Evolutionary conservation across 768 basidiomycete species (phyloP), one percentile per base, ranked within the genome.

Genomic region (Tremella mesenterica): DNA sequence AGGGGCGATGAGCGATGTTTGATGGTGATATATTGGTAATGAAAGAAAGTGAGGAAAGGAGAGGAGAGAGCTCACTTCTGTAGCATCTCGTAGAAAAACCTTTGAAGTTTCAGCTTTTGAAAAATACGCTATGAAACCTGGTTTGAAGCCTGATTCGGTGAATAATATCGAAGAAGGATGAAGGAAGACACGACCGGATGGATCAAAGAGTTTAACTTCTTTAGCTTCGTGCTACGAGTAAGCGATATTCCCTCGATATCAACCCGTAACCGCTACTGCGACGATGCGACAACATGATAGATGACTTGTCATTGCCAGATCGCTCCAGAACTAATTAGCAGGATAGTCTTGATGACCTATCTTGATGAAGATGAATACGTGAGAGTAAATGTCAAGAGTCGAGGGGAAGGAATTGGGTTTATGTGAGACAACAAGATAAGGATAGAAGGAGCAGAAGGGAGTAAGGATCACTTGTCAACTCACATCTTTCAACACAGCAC

Each of bases 141-240:
- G 79, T 51, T 81, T 84, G 83, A 90, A 89, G 31, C 77, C 77
- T 21, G 81, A 77, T 50, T 80, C 81, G 26, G 77, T 77, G 65
- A 96, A 96, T 18, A 91, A 74, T 4, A 87, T 79, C 39, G 88
- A 91, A 9, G 78, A 79, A 0, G 91, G 90, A 68, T 93, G 91
- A 43, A 72, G 62, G 54, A 75, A 75, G 10, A 75, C 74, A 33
- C 74, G 55, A 8, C 77, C 78, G 28, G 67, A 67, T 47, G 85
- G 71, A 68, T 93, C 90, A 59, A 79, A 86, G 57, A 90, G 79
- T 70, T 84, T 84, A 78, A 84, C 86, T 66, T 95, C 88, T 54
- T 81, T 81, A 20, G 89, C 88, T 31, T 80, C 80, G 61, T 88
- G 86, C 66, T 62, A 48, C 12, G 26, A 5, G 12, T n/a, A n/a